A percentile compares a stretch with the other conserved stretches of the same genome.
Conservation (phyloP, 2,329 filamentous ascomycete species). For the Talaromyces sp. region DNA sequence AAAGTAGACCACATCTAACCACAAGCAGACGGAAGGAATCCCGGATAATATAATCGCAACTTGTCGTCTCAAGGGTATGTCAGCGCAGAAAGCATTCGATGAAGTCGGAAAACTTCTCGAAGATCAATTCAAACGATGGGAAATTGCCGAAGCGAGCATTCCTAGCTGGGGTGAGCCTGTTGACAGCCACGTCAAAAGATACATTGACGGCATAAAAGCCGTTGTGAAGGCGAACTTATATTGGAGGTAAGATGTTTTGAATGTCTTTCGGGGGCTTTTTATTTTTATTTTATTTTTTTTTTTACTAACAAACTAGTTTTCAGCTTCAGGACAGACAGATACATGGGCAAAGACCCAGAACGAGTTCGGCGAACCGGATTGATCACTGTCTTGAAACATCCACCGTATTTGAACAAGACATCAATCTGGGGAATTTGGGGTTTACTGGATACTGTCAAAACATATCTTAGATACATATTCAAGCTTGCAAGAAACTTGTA, state of each 20-base stretch:
- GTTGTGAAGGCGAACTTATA: constrained; percentile 18
- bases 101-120: constrained; percentile 15
- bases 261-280: neutral
- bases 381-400: neutral
- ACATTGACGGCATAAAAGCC: constrained; percentile 18
- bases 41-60: constrained; percentile 18
- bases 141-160: constrained; percentile 16
- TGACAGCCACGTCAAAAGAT: constrained; percentile 18
- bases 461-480: too few species aligned
- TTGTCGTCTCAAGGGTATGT: neutral
- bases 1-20: neutral
- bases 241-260: constrained; percentile 16
- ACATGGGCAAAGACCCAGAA: constrained; percentile 15
- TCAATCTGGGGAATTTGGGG: too few species aligned
- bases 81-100: constrained; percentile 19
- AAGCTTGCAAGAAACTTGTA: too few species aligned
- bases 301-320: neutral
- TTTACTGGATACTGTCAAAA: too few species aligned
- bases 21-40: constrained; percentile 15
- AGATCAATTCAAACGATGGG: constrained; percentile 19
- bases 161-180: constrained; percentile 18
- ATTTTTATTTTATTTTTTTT: neutral
- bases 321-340: constrained; percentile 17
- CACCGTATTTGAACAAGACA: too few species aligned
- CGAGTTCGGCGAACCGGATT: constrained; percentile 10